phyloP scores from a whole-genome alignment of 2,329 filamentous ascomycete genomes.

The Talaromyces rugulosus region DNA sequence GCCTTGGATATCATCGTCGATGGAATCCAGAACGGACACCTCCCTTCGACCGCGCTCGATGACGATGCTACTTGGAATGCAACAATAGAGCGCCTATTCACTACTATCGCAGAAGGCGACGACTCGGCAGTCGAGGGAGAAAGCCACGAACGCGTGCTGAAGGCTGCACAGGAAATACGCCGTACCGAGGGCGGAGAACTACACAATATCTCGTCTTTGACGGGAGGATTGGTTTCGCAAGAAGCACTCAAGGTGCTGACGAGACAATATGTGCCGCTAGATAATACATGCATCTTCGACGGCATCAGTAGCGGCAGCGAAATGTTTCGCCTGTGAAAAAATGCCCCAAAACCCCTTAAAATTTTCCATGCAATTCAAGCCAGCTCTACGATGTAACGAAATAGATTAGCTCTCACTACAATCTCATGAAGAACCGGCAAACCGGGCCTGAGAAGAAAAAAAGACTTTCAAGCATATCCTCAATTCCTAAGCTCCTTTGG shows the following conservation, averaged over 20 bases:
- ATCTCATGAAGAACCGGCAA: not conserved
- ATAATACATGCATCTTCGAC: constrained; percentile 62
- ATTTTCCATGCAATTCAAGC: not conserved
- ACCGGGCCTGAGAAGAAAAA: not conserved
- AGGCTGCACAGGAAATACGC: constrained; percentile 63
- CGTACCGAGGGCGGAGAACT: constrained; percentile 80
- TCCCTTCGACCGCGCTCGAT: constrained; percentile 24
- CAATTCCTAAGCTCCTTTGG: not conserved
- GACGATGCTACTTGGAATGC: constrained; percentile 29
- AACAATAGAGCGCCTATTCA: constrained; percentile 26
- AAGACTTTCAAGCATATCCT: not conserved
- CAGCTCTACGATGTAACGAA: not conserved
- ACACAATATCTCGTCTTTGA: constrained; percentile 84
- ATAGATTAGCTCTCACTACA: not conserved
- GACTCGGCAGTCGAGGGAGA: constrained; percentile 45
- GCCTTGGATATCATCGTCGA: constrained; percentile 43
- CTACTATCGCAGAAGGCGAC: constrained; percentile 34
- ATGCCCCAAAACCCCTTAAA: not conserved
- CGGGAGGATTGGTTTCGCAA: constrained; percentile 91
- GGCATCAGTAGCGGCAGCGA: constrained; percentile 54
- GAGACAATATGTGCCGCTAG: constrained; percentile 62
- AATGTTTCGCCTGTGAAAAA: constrained; percentile 44
- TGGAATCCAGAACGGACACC: constrained; percentile 48
- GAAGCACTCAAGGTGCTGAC: constrained; percentile 82
- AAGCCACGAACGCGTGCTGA: constrained; percentile 48